Evolutionary conservation across 371 early-diverging fungal genomes (phyloP).

Genomic region (Actinomucor elegans): DNA sequence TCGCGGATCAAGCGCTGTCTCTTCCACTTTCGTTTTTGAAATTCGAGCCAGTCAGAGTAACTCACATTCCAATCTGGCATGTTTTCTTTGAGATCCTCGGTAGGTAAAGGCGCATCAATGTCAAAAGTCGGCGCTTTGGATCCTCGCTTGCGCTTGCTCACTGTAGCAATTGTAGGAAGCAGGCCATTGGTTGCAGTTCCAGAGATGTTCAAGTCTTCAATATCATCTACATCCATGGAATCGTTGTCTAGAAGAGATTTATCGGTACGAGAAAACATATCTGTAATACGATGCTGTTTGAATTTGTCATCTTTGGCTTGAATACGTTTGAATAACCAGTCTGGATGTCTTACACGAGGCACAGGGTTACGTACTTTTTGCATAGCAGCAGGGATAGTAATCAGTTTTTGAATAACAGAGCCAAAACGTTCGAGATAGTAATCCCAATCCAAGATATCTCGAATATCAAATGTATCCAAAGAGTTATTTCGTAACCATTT

Average conservation of each 20-base stretch:
- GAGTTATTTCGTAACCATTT: slow-evolving; percentile 91
- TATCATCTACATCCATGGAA: slow-evolving; percentile 20
- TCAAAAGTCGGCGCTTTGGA: slow-evolving; percentile 5
- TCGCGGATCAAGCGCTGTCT: slow-evolving; percentile 54
- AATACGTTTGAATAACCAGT: slow-evolving; percentile 90
- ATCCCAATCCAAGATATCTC: slow-evolving; percentile 97
- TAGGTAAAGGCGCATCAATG: slow-evolving; percentile 24
- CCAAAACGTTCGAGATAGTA: slow-evolving; percentile 98
- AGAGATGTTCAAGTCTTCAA: slow-evolving; percentile 34
- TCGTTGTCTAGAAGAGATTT: slow-evolving; percentile 24
- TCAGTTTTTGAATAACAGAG: slow-evolving; percentile 94
- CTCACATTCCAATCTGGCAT: slow-evolving; percentile 60
- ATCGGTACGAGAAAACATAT: slow-evolving; percentile 64
- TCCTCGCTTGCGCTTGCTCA: slow-evolving; percentile 27
- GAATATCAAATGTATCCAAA: slow-evolving; percentile 76
- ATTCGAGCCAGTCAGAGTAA: slow-evolving; percentile 65
- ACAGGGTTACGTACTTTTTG: slow-evolving; percentile 96
- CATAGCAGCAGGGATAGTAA: slow-evolving; percentile 99
- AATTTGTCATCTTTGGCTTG: slow-evolving; percentile 70
- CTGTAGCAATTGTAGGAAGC: slow-evolving; percentile 32
- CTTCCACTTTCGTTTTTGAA: slow-evolving; percentile 76
- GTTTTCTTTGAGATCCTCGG: slow-evolving; percentile 40
- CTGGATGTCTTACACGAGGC: slow-evolving; percentile 90
- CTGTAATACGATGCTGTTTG: slow-evolving; percentile 86
- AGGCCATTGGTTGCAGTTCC: slow-evolving; percentile 17